These are phyloP conservation scores for Diaporthe humulicola DNA, from an alignment of 2,329 filamentous ascomycete species.

Conservation along the genomic window DNA sequence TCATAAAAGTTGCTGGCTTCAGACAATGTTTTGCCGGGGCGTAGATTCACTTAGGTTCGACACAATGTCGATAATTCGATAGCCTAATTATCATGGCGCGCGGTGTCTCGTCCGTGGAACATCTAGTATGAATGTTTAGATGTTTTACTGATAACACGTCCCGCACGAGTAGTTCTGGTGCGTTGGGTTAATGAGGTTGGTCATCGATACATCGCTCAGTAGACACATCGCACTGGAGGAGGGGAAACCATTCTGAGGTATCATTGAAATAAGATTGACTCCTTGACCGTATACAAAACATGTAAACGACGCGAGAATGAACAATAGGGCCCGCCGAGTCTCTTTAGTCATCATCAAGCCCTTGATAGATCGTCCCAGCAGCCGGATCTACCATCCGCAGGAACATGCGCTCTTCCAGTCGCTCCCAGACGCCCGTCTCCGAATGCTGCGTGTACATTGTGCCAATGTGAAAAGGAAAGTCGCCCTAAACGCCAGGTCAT, in stretches of 20 bases:
- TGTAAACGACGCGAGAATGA: neutral
- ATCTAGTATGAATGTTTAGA: neutral
- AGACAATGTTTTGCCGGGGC: too few species aligned
- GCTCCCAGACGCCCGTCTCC: conserved; percentile 8
- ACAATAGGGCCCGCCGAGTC: neutral
- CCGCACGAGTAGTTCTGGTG: neutral
- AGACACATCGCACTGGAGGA: neutral
- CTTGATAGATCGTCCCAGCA: neutral
- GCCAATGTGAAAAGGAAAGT: conserved; percentile 8
- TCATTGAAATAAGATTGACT: conserved; percentile 20
- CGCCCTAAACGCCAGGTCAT: conserved; percentile 6
- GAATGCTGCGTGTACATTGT: conserved; percentile 1
- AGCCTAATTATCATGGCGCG: too few species aligned
- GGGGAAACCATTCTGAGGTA: neutral
- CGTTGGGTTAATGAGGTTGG: neutral
- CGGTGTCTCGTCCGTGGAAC: neutral
- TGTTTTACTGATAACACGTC: neutral
- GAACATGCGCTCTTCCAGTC: neutral
- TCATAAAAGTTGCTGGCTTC: neutral
- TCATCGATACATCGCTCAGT: too few species aligned
- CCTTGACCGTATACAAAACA: conserved; percentile 29
- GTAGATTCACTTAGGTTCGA: neutral
- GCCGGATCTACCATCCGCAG: neutral
- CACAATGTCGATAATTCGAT: neutral
- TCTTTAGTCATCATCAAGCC: neutral